Conservation (phyloP, 148 eudicot genomes). For the Rhododendron ferrugineum region DNA sequence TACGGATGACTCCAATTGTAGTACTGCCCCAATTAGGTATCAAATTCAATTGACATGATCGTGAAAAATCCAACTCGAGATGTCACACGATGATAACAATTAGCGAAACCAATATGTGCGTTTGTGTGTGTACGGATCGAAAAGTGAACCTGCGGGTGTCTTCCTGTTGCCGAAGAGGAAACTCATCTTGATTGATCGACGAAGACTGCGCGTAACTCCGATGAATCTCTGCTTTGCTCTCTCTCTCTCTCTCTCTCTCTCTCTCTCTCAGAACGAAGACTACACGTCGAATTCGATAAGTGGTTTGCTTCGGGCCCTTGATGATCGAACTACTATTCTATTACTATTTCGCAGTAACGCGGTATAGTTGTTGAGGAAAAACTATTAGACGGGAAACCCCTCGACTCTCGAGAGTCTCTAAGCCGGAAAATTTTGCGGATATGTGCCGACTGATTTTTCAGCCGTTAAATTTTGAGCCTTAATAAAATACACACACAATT, state of each 20-base stretch:
- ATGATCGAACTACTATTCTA: not conserved
- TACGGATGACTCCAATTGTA: not conserved
- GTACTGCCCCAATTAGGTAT: not conserved
- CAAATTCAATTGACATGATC: not conserved
- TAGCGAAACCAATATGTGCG: not conserved
- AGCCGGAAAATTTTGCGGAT: too few relatives aligned
- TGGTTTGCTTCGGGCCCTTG: not conserved
- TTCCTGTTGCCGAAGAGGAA: constrained; percentile 82
- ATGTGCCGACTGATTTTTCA: too few relatives aligned
- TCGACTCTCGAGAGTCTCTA: too few relatives aligned
- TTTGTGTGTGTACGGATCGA: not conserved
- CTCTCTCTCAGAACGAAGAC: not conserved
- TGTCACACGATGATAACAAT: not conserved
- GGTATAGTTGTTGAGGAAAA: not conserved
- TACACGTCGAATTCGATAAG: not conserved
- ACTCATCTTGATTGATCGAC: constrained; percentile 48
- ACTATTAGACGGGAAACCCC: not conserved
- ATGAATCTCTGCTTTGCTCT: not conserved
- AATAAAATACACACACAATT: too few relatives aligned
- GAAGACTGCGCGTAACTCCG: not conserved
- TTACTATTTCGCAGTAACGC: not conserved
- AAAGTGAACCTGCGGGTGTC: constrained; percentile 74
- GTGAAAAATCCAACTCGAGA: not conserved
- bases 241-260: not conserved
- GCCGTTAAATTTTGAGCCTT: too few relatives aligned